Conservation (phyloP, 768 basidiomycete species). For the Tylopilus cervinicoccineus region DNA sequence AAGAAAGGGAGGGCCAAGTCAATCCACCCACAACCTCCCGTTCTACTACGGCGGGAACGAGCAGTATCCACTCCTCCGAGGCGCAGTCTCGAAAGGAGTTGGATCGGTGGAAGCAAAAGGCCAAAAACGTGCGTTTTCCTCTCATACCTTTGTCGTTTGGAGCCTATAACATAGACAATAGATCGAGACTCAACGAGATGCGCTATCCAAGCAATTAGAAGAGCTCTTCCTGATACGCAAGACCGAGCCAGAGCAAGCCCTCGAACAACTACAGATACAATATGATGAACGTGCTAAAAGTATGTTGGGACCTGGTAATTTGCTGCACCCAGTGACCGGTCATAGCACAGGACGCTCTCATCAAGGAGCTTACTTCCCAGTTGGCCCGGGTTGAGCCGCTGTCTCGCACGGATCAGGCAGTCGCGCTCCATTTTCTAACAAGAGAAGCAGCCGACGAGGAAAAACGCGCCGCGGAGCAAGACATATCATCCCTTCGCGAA, state of each 20-base stretch:
- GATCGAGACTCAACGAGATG: conserved; percentile 40
- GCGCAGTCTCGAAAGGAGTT: conserved; percentile 20
- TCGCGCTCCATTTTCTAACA: conserved; percentile 63
- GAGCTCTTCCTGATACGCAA: conserved; percentile 53
- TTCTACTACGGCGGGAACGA: conserved; percentile 7
- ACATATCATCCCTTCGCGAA: conserved; percentile 42
- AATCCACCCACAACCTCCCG: conserved; percentile 3
- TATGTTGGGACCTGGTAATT: conserved; percentile 23
- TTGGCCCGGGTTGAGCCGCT: conserved; percentile 54
- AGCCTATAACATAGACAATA: conserved; percentile 4
- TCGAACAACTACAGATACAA: conserved; percentile 45
- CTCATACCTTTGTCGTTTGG: background rate
- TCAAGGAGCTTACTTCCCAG: conserved; percentile 47
- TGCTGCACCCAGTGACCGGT: conserved; percentile 5
- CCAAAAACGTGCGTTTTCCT: conserved; percentile 19
- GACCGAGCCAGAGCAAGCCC: conserved; percentile 61
- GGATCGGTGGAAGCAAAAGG: conserved; percentile 30
- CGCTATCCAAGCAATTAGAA: conserved; percentile 52
- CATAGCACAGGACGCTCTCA: conserved; percentile 52
- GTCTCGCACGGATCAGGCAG: conserved; percentile 43
- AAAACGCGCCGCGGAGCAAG: conserved; percentile 47
- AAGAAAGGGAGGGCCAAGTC: conserved; percentile 1
- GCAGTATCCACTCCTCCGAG: conserved; percentile 11
- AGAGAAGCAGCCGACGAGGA: conserved; percentile 73
- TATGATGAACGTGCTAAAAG: conserved; percentile 52